Evolutionary conservation across 208 protist species (phyloP).

Genomic region (Lotmaria passim): DNA sequence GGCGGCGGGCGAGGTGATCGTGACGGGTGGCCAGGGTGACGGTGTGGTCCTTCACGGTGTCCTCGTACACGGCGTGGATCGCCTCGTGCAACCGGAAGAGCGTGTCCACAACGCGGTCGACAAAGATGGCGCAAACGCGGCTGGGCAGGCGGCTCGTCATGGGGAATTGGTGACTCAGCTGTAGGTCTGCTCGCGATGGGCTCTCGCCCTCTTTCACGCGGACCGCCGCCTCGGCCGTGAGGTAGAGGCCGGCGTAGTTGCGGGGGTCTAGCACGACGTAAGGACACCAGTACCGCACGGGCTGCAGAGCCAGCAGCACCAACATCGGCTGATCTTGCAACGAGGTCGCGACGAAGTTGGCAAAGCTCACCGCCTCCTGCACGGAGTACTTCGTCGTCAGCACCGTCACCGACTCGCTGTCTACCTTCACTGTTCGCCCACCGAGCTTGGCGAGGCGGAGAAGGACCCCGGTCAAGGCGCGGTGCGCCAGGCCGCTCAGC

Average conservation of each 20-base stretch:
- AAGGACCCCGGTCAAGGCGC: conserved; percentile 78
- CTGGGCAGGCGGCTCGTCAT: conserved; percentile 58
- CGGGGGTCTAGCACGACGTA: conserved; percentile 70
- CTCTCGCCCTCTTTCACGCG: conserved; percentile 32
- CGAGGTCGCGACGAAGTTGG: conserved; percentile 73
- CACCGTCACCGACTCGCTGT: conserved; percentile 71
- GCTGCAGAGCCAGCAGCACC: conserved; percentile 76
- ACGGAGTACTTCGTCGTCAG: conserved; percentile 82
- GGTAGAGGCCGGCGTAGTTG: conserved; percentile 69
- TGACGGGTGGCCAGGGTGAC: conserved; percentile 72
- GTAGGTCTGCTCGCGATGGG: conserved; percentile 30
- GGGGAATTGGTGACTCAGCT: conserved; percentile 51
- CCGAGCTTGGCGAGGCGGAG: conserved; percentile 87
- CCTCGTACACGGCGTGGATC: conserved; percentile 38
- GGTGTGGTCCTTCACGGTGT: conserved; percentile 56
- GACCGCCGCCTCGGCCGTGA: conserved; percentile 48
- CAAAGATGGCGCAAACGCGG: conserved; percentile 39
- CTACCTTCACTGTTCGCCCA: conserved; percentile 82
- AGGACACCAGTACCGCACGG: conserved; percentile 83
- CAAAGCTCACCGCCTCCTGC: conserved; percentile 81
- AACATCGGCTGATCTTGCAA: conserved; percentile 91
- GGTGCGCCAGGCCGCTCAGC: conserved; percentile 75
- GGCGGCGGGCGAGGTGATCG: conserved; percentile 55
- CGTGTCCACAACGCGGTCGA: conserved; percentile 32
- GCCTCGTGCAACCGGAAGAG: conserved; percentile 26